Evolutionary conservation across 495 filamentous ascomycete genomes (phyloP).

Genomic region (Aspergillus olivimuriae): DNA sequence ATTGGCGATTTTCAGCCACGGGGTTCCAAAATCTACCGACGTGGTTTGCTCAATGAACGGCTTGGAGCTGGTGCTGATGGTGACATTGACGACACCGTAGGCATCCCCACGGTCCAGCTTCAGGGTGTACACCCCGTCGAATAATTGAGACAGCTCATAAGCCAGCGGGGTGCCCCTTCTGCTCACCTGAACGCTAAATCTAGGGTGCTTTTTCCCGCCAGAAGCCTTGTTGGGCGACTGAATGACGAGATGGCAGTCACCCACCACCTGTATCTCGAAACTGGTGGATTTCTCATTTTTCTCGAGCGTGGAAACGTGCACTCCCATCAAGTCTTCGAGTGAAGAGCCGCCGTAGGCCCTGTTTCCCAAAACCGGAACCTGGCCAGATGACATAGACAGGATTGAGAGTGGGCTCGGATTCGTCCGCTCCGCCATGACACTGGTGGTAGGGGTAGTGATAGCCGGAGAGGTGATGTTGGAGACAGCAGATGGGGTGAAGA

Average conservation of each 20-base stretch:
- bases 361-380: constrained; percentile 11
- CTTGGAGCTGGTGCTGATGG: constrained; percentile 46
- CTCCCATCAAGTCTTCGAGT: constrained; percentile 15
- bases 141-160: constrained; percentile 45
- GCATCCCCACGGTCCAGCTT: constrained; percentile 52
- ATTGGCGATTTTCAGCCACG: constrained; percentile 52
- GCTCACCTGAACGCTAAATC: constrained; percentile 46
- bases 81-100: constrained; percentile 51
- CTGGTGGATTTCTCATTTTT: constrained; percentile 19
- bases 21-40: constrained; percentile 53
- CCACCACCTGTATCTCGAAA: constrained; percentile 57
- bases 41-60: constrained; percentile 47
- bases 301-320: constrained; percentile 12
- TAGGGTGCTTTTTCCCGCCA: constrained; percentile 41
- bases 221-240: constrained; percentile 47
- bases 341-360: constrained; percentile 9
- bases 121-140: constrained; percentile 54
- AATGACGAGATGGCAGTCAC: constrained; percentile 55
- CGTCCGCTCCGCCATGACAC: constrained; percentile 12
- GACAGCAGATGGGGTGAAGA: constrained; percentile 18
- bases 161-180: constrained; percentile 37
- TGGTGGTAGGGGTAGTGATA: constrained; percentile 12
- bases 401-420: constrained; percentile 24
- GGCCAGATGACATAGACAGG: constrained; percentile 13
- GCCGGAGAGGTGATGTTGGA: constrained; percentile 16